Base-by-base conservation (phyloP, 2,329 filamentous ascomycete genomes). In the Metarhizium brunneum region DNA sequence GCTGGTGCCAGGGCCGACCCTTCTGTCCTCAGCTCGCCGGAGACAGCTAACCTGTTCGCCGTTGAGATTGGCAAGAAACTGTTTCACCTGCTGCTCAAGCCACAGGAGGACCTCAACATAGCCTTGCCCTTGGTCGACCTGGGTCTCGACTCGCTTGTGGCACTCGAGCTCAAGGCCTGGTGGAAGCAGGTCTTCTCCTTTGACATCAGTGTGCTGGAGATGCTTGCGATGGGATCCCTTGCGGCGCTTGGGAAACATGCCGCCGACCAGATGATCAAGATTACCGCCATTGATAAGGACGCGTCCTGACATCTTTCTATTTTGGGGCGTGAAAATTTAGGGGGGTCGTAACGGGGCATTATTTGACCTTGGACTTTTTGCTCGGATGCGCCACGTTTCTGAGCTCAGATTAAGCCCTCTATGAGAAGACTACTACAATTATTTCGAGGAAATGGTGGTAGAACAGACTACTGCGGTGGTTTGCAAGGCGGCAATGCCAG, bases 131-230 rank as follows among this genome's bases (percentile, higher is more conserved):
- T 62, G 35, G 47, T 35, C 29, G 60, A 60, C 3, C 40, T 64
- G 7, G 63, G 62, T 8, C 8, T 64, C 11, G 64, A 66, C 43
- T 65, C 63, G 3, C 45, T 66, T 13, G 57, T 65, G 0, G 62
- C 55, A 1, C 50, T 66, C 5, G 64, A 66, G 52, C 42, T 66
- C 20, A 51, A 61, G 1, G 56, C 53, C 2, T 66, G 64, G 64
- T 58, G 60, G 40, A 53, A 54, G 30, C 57, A 61, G 20, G 54
- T 48, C 7, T 55, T 63, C 16, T 60, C 58, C 1, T 55, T 66
- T 20, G 60, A 64, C 13, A 61, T 66, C 18, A 60, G 53, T 6
- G 45, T 58, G 16, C 36, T 62, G 53, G 58, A 63, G 54, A 50
- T 65, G 54, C 47, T 64, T 16, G 55, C 58, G 13, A 61, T 60